Evolutionary conservation across 495 filamentous ascomycete species (phyloP).

Genomic region (Friedmanniomyces simplex): DNA sequence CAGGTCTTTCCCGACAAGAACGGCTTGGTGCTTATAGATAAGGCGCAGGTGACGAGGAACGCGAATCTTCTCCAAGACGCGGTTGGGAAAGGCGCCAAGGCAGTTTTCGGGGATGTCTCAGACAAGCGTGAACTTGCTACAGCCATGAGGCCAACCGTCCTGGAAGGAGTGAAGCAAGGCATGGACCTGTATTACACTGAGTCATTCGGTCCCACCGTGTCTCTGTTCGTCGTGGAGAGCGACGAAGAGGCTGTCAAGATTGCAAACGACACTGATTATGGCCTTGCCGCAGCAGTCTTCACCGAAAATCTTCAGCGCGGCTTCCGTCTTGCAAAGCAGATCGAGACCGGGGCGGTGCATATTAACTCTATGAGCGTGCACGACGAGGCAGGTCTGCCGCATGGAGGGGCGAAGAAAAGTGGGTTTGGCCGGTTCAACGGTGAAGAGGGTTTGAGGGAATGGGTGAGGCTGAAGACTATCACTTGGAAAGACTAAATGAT

Average conservation of each 20-base stretch:
- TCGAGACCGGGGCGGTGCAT: slow-evolving; percentile 48
- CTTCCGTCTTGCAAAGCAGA: slow-evolving; percentile 26
- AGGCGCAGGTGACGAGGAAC: slow-evolving; percentile 45
- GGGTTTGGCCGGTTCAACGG: slow-evolving; percentile 62
- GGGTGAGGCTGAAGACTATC: slow-evolving; percentile 70
- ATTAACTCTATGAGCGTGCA: slow-evolving; percentile 78
- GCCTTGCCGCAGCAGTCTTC: slow-evolving; percentile 30
- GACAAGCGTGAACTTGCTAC: slow-evolving; percentile 58
- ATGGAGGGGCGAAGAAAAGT: slow-evolving; percentile 75
- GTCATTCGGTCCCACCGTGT: slow-evolving; percentile 69
- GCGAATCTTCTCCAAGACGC: too few relatives aligned
- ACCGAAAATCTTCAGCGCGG: slow-evolving; percentile 28
- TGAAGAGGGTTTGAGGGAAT: slow-evolving; percentile 52
- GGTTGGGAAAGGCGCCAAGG: too few relatives aligned
- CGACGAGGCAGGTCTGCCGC: slow-evolving; percentile 68
- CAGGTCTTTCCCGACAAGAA: slow-evolving; percentile 14
- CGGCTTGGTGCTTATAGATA: slow-evolving; percentile 47
- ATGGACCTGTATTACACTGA: slow-evolving; percentile 78
- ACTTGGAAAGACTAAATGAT: slow-evolving; percentile 43
- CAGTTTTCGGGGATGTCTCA: slow-evolving; percentile 39
- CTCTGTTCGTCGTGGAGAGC: slow-evolving; percentile 40
- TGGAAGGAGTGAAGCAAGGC: slow-evolving; percentile 54
- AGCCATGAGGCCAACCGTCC: slow-evolving; percentile 48
- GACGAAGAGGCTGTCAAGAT: slow-evolving; percentile 27
- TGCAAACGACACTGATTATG: slow-evolving; percentile 34